Evolutionary conservation across 2,329 filamentous ascomycete species (phyloP).

Genomic region (Paracorniculantispora psalliotae): DNA sequence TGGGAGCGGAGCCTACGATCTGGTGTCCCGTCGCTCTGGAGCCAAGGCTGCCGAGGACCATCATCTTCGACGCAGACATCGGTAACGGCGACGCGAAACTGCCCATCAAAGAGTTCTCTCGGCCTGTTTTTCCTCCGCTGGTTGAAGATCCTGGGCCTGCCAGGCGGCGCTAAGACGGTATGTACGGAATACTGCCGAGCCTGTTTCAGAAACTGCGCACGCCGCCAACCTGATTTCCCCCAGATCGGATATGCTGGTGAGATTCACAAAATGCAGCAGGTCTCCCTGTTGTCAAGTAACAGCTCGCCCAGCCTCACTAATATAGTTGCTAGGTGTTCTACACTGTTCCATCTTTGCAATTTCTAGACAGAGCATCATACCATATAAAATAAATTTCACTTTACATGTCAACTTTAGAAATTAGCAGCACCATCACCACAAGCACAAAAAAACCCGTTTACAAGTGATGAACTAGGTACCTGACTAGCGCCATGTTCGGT

Average conservation of each 20-base stretch:
- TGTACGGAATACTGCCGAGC: no score
- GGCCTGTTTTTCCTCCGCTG: conserved; percentile 21
- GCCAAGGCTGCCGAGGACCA: conserved; percentile 30
- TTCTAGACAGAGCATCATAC: no score
- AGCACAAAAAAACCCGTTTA: no score
- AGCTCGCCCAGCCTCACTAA: background rate
- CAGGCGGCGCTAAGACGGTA: conserved; percentile 9
- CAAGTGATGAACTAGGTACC: background rate
- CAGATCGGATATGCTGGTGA: conserved; percentile 1
- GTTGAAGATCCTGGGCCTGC: conserved; percentile 16
- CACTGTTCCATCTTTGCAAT: background rate
- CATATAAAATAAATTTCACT: no score
- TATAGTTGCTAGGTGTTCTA: background rate
- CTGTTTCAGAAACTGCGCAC: background rate
- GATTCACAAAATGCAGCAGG: conserved; percentile 7
- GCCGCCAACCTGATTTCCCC: background rate
- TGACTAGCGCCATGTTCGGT: background rate
- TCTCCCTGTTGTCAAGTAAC: no score
- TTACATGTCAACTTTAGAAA: no score
- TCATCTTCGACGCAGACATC: conserved; percentile 31
- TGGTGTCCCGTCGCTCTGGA: conserved; percentile 37
- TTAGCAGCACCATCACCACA: no score
- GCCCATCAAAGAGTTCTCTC: conserved; percentile 22
- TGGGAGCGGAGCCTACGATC: conserved; percentile 33
- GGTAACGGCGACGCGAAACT: conserved; percentile 30